Evolutionary conservation across 176 grass and related monocot species (phyloP), one percentile per base, ranked within the genome.

Genomic region (Hordeum marinum): DNA sequence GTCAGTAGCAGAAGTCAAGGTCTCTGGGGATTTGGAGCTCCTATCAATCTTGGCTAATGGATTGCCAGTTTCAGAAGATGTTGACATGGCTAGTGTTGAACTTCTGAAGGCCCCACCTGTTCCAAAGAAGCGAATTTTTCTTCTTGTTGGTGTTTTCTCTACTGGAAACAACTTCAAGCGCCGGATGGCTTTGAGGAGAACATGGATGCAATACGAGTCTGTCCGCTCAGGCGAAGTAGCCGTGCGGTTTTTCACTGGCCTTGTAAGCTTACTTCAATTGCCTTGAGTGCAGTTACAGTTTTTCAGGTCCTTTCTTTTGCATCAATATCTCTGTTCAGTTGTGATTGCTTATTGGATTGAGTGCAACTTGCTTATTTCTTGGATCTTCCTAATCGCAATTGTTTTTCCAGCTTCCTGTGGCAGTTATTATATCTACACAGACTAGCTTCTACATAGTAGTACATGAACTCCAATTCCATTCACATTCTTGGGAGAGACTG

Each of bases 151-250:
- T 14, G 84, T 94, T 85, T 94, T 94, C 86, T 97, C 95, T 40
- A 91, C 95, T 81, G 90, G 86, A 81, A 97, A 94, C 83, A 97
- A 97, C 89, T 97, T 97, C 79, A 92, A 94, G 60, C 95, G 88
- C 15, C 81, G 95, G 35, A 97, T 93, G 92, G 92, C 92, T 45
- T 72, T 97, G 75, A 92, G 95, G 77, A 79, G 90, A 83, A 92
- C 95, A 43, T 94, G 92, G 95, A 91, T 97, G 95, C 95, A 94
- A 68, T 97, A 94, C 76, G 92, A 94, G 55, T 85, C 85, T 83
- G 90, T 97, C 68, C 87, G 95, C 61, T 92, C 86, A n/a, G 95
- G 95, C 17, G 57, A 87, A 76, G 92, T 97, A 50, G 86, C 76
- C 37, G 95, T 97, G 45, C 83, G 90, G 7, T 97, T 97, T 92